Conservation (phyloP, 2,329 filamentous ascomycete genomes). For the Thelonectria blattea region DNA sequence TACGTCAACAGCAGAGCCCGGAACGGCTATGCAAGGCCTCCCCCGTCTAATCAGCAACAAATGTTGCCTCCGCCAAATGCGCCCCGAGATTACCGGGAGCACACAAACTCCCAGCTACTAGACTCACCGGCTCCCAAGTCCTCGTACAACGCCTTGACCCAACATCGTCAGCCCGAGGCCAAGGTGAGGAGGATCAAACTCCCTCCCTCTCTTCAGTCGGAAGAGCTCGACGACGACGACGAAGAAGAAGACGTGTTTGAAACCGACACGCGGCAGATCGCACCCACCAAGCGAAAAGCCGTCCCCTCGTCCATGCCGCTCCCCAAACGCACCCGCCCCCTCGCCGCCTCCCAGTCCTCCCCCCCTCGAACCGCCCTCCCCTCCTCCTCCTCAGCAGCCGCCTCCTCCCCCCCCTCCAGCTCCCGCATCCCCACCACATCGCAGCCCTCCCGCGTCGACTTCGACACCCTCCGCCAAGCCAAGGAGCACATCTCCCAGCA, state of each 20-base stretch:
- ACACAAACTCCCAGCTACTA: conserved; percentile 31
- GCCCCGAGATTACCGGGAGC: conserved; percentile 32
- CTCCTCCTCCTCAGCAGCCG: conserved; percentile 3
- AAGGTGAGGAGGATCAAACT: conserved; percentile 9
- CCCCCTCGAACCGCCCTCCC: conserved; percentile 5
- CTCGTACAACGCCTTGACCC: conserved; percentile 2
- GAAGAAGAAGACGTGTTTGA: conserved; percentile 40
- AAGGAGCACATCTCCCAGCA: conserved; percentile 30
- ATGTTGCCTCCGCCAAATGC: conserved; percentile 18
- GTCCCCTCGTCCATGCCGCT: conserved; percentile 19
- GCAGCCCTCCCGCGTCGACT: conserved; percentile 17
- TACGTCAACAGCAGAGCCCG: conserved; percentile 24
- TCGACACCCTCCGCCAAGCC: conserved; percentile 38
- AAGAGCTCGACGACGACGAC: conserved; percentile 20
- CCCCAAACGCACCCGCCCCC: conserved; percentile 21
- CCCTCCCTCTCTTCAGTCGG: not conserved
- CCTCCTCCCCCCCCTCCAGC: not conserved
- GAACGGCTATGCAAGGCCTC: not conserved
- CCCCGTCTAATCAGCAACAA: conserved; percentile 34
- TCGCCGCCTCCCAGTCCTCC: conserved; percentile 1
- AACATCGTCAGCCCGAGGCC: not conserved
- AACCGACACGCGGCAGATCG: conserved; percentile 36
- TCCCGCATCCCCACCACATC: conserved; percentile 13
- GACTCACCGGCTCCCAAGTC: conserved; percentile 22
- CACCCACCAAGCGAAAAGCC: conserved; percentile 33